Conservation (phyloP, 768 basidiomycete species). For the Pluteus cervinus region DNA sequence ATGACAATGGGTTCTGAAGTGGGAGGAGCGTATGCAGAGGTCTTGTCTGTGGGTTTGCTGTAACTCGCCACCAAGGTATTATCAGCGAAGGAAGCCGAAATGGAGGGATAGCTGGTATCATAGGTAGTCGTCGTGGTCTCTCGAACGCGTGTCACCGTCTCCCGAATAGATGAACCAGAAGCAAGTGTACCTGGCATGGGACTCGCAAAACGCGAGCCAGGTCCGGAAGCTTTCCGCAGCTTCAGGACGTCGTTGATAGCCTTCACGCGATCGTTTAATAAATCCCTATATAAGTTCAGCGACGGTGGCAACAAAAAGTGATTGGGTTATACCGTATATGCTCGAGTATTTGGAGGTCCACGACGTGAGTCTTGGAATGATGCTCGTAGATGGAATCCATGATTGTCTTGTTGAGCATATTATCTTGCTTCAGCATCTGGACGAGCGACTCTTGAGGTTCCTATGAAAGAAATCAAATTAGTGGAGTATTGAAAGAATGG, state of each 20-base stretch:
- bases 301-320: not conserved
- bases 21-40: slow-evolving; percentile 10
- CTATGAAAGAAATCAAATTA: no score
- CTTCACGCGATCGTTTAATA: slow-evolving; percentile 23
- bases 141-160: not conserved
- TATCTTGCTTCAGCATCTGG: no score
- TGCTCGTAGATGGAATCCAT: slow-evolving; percentile 17
- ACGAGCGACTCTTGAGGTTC: no score
- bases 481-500: no score
- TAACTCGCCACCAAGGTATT: slow-evolving; percentile 31
- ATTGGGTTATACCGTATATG: slow-evolving; percentile 27
- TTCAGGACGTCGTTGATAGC: slow-evolving; percentile 30
- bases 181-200: not conserved
- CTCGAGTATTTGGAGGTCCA: slow-evolving; percentile 38
- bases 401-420: slow-evolving; percentile 13
- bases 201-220: not conserved
- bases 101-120: not conserved
- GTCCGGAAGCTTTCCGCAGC: slow-evolving; percentile 6
- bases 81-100: no score
- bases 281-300: not conserved
- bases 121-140: not conserved
- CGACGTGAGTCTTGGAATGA: no score
- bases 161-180: not conserved
- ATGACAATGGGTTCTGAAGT: slow-evolving; percentile 12
- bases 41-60: slow-evolving; percentile 29